phyloP scores from a whole-genome alignment of 2,329 filamentous ascomycete species.

The Xylariaceae sp. region DNA sequence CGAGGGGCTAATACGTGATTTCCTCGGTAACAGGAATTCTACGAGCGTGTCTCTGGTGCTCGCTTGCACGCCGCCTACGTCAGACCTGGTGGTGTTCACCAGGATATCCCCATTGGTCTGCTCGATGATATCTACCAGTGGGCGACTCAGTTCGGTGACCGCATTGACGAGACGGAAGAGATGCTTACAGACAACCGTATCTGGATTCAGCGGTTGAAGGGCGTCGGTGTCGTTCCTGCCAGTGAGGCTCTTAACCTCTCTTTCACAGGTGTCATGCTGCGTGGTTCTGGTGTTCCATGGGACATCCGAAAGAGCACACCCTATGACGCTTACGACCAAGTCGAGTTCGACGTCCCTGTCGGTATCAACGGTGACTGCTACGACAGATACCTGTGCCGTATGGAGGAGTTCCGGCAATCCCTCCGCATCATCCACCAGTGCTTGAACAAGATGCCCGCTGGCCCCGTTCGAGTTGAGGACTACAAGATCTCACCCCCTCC shows the following conservation, averaged over 20 bases:
- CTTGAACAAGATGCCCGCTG: conserved; percentile 96
- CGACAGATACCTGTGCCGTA: conserved; percentile 96
- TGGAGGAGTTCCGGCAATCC: conserved; percentile 99
- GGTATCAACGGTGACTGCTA: conserved; percentile 98
- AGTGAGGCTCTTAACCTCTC: conserved; percentile 94
- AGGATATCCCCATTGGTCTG: conserved; percentile 88
- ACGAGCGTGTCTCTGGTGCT: conserved; percentile 96
- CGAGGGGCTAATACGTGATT: conserved; percentile 1
- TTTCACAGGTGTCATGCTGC: conserved; percentile 96
- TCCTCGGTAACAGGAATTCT: conserved; percentile 72
- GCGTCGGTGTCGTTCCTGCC: conserved; percentile 84
- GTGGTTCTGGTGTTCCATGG: conserved; percentile 92
- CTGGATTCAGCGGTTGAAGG: conserved; percentile 91
- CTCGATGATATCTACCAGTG: conserved; percentile 99
- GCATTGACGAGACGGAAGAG: conserved; percentile 97
- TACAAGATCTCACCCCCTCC: conserved; percentile 97
- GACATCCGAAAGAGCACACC: conserved; percentile 95
- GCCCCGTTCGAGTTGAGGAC: conserved; percentile 91
- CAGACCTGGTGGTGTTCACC: conserved; percentile 90
- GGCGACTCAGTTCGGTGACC: conserved; percentile 97
- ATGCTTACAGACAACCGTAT: conserved; percentile 99
- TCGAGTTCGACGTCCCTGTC: conserved; percentile 97
- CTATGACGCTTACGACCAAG: conserved; percentile 95
- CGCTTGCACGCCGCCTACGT: conserved; percentile 97
- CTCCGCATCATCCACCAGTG: conserved; percentile 98